Evolutionary conservation across 2,329 filamentous ascomycete species (phyloP), one percentile per base, ranked within the genome.

Genomic region (Calonectria fujianensis): DNA sequence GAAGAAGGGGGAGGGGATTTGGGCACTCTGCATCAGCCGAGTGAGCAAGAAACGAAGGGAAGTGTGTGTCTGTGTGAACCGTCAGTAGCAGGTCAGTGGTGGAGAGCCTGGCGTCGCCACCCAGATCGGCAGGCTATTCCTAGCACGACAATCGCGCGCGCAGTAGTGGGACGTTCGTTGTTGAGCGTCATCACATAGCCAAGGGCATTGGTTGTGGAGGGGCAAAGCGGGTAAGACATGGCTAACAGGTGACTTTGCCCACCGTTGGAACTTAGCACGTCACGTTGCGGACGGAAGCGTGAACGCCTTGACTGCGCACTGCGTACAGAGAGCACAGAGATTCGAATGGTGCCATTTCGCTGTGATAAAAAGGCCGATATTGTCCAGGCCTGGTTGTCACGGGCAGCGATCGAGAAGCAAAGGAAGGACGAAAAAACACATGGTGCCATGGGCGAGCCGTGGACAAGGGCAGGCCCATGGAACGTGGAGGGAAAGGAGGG

Each of bases 121-220:
- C 71, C 31, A 74, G 77, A 80, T 80, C 79, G 77, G 77, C 79
- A 72, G 66, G 75, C 68, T 63, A 63, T 63, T 63, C 37, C 75
- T 78, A 80, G 73, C 54, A 65, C 70, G 59, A 70, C 74, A 65
- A 71, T 76, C 69, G 71, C 68, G 74, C 63, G 65, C 69, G 63
- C 74, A 61, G 71, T 24, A 31, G 64, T 69, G 73, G 54, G 48
- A 72, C 75, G 68, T 31, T 52, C 50, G 61, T 59, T 39, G 37
- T 51, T 68, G 65, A 72, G 59, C 50, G 57, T n/a, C 59, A 52
- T 32, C 35, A 41, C 32, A 41, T 32, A 35, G 31, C 54, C 54
- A 70, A 54, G 32, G 57, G 24, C 68, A 70, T 70, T 70, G 68
- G 68, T 35, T 70, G 68, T 50, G 35, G 35, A 64, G 57, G 31